phyloP scores from a whole-genome alignment of 164 flowering plant species.

The Euptelea pleiosperma region DNA sequence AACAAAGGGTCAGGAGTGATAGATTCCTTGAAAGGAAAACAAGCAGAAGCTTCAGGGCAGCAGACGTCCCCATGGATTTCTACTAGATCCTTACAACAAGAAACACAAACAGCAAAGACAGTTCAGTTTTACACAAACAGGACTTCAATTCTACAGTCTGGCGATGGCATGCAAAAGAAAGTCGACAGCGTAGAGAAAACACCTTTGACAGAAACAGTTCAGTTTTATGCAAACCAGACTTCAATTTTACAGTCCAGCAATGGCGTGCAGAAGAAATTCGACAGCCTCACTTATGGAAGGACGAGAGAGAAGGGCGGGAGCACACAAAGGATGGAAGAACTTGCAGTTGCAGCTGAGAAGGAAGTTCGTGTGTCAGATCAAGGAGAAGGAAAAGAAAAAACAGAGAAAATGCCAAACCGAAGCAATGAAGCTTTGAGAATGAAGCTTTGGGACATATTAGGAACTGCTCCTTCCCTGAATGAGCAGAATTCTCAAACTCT shows the following conservation, averaged over 20 bases:
- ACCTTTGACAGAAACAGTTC: constrained; percentile 24
- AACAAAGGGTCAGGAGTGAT: constrained; percentile 14
- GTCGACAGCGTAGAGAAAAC: constrained; percentile 19
- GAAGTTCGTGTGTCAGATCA: constrained; percentile 25
- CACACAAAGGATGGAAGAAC: constrained; percentile 31
- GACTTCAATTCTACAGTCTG: constrained; percentile 17
- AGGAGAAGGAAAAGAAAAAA: constrained; percentile 21
- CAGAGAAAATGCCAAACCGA: constrained; percentile 24
- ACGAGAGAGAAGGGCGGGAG: constrained; percentile 24
- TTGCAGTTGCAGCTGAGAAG: constrained; percentile 30
- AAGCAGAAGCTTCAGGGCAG: constrained; percentile 23
- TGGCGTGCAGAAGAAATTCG: constrained; percentile 24
- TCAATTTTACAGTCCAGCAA: constrained; percentile 26
- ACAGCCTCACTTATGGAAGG: constrained; percentile 20
- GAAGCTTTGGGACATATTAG: constrained; percentile 70
- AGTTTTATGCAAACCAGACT: constrained; percentile 28
- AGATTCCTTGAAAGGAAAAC: constrained; percentile 20
- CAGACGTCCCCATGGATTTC: constrained; percentile 48
- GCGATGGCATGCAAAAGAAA: constrained; percentile 16
- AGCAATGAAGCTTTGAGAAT: constrained; percentile 52
- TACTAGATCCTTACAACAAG: constrained; percentile 30
- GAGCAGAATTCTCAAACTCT: constrained; percentile 27
- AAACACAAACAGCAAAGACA: constrained; percentile 23
- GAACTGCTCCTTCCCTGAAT: constrained; percentile 50
- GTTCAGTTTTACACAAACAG: constrained; percentile 21